Percentiles rank a stretch among this genome's conserved stretches.
These are phyloP conservation scores for Petunia secreta DNA, from an alignment of 257 asterid species.

Conservation along the genomic window DNA sequence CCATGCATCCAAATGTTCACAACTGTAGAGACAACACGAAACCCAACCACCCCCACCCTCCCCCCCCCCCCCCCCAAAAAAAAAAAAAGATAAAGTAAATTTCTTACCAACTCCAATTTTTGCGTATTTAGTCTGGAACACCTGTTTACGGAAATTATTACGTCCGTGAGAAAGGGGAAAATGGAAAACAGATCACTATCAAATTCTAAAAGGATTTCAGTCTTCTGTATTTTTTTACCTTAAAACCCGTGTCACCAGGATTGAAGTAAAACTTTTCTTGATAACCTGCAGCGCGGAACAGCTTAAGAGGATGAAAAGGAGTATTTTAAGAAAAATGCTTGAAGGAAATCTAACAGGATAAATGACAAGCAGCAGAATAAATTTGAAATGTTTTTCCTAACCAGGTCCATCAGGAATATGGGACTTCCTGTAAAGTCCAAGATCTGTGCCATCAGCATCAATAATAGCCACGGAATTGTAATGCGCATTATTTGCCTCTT, in stretches of 20 bases:
- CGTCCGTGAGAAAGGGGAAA: constrained; percentile 19
- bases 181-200: background rate
- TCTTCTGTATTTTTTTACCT: constrained; percentile 47
- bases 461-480: constrained; percentile 84
- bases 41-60: background rate
- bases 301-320: background rate
- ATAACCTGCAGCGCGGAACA: constrained; percentile 59
- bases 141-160: constrained; percentile 52
- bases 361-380: constrained; percentile 6
- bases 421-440: constrained; percentile 95
- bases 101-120: constrained; percentile 91
- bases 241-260: constrained; percentile 97
- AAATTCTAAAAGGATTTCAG: background rate
- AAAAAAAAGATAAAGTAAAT: constrained; percentile 18
- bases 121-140: constrained; percentile 85
- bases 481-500: constrained; percentile 97
- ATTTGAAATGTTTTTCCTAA: constrained; percentile 30
- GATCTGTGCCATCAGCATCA: constrained; percentile 96
- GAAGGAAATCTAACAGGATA: constrained; percentile 24
- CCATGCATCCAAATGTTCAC: constrained; percentile 12
- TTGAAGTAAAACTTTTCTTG: constrained; percentile 98
- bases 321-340: background rate
- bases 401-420: constrained; percentile 99
- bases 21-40: background rate
- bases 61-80: background rate